These are phyloP conservation scores for Auxenochlorella protothecoides DNA, from an alignment of 139 green algal genomes.

Conservation along the genomic window DNA sequence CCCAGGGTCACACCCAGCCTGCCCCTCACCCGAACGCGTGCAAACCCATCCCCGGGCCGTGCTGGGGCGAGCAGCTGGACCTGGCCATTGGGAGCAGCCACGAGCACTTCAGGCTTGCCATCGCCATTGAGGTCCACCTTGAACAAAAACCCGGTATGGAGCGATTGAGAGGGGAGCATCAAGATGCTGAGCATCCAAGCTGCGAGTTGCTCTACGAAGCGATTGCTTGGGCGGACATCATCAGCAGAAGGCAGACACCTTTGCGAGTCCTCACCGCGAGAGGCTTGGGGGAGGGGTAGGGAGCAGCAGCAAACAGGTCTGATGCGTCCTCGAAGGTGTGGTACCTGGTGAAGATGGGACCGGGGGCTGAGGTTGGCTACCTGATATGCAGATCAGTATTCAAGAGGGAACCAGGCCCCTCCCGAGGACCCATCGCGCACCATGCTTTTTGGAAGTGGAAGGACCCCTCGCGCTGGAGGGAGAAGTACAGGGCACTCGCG, in stretches of 20 bases:
- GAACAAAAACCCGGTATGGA: not conserved
- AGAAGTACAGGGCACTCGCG: constrained; percentile 61
- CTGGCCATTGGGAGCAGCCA: constrained; percentile 54
- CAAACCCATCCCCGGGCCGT: constrained; percentile 65
- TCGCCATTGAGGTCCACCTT: constrained; percentile 94
- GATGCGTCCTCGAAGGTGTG: constrained; percentile 15
- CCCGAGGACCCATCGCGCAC: constrained; percentile 23
- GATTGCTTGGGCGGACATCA: no score
- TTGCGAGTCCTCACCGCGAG: no score
- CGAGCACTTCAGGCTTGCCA: constrained; percentile 73
- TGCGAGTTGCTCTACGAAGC: no score
- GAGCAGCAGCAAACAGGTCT: no score
- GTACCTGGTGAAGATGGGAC: constrained; percentile 24
- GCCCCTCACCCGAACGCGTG: constrained; percentile 11
- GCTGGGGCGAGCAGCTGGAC: constrained; percentile 57
- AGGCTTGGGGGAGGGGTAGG: no score
- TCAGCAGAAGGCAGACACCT: no score
- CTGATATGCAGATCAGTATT: no score
- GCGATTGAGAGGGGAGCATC: no score
- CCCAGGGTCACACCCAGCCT: no score
- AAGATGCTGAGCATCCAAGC: no score
- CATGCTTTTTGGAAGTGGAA: constrained; percentile 82
- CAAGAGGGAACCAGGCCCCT: no score
- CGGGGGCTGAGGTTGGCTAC: no score
- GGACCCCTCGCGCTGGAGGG: constrained; percentile 64